Base-by-base conservation (phyloP, 345 rosid genomes). In the Citrus trifoliata region DNA sequence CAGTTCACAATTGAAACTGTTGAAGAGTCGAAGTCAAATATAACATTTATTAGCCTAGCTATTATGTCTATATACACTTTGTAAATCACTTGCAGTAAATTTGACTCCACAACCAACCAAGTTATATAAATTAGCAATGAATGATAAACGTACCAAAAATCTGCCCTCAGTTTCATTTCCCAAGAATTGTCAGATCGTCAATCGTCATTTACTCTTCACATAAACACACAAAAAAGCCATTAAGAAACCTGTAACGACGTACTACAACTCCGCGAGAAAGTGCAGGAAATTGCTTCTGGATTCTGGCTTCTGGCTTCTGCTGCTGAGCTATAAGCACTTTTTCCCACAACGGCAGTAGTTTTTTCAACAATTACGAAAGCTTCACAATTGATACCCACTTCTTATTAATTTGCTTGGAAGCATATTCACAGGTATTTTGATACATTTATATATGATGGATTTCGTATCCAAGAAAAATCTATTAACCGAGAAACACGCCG, bases 81-180 rank as follows among this genome's bases (percentile, higher is more conserved):
- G 51, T 10, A 93, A 51, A 51, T 51, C 56, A 18, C 22, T 51
- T 51, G 0, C 56, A 18, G 22, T 51, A 51, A 16, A 4, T 86
- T 21, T 91, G 95, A 86, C 77, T 76, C 98, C 98, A 95, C 13
- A 51, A 51, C 21, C 6, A 18, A 18, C 2, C 6, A 33, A 33
- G 35, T 19, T 42, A 12, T 5, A 51, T 2, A 51, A 51, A 51
- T 18, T 51, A 5, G 56, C 22, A 51, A 51, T 51, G 51, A 12
- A 42, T 42, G 51, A 12, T 12, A 42, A 42, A 42, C 51, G 51
- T 42, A 10, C 16, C 16, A 12, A 51, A 51, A 51, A 51, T 18
- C 56, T 16, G 22, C 6, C 22, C 7, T 4, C 13, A 16, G 6
- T 51, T 16, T 51, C 56, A 51, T 51, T 51, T 51, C 22, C 56